These are phyloP conservation scores for Chlorella vulgaris DNA, from an alignment of 139 green algal species.

Conservation along the genomic window DNA sequence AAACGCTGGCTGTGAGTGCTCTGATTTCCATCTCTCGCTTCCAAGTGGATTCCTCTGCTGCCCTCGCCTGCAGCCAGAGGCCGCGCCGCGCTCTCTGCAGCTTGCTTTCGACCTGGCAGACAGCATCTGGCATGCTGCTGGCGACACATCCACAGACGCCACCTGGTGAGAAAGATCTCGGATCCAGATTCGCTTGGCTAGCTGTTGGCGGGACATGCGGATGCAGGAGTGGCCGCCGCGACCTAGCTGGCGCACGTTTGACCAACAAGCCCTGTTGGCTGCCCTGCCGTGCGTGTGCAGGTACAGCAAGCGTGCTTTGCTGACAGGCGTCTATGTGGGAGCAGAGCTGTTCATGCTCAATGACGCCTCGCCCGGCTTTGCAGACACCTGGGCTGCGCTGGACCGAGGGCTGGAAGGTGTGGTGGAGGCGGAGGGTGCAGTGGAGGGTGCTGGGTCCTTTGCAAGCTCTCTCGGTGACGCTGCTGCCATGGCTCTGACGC, in stretches of 20 bases:
- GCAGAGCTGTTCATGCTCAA: conserved; percentile 85
- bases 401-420: conserved; percentile 57
- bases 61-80: conserved; percentile 41
- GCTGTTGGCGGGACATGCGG: not conserved
- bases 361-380: conserved; percentile 61
- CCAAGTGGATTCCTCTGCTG: not conserved
- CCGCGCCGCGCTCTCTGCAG: conserved; percentile 38
- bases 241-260: not conserved
- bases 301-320: conserved; percentile 71
- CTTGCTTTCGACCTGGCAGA: conserved; percentile 61
- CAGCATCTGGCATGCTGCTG: conserved; percentile 64
- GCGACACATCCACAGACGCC: conserved; percentile 67
- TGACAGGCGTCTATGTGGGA: conserved; percentile 63
- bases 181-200: too few species aligned
- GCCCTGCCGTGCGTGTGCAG: conserved; percentile 17
- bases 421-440: conserved; percentile 26
- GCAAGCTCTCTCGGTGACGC: not conserved
- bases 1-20: not conserved
- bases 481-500: not conserved
- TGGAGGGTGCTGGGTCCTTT: not conserved
- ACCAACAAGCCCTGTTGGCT: not conserved
- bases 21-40: not conserved
- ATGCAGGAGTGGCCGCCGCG: too few species aligned
- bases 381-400: conserved; percentile 65
- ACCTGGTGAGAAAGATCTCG: too few species aligned